Evolutionary conservation across 768 basidiomycete species (phyloP).

Genomic region (Pilatotrama ljubarskyi): DNA sequence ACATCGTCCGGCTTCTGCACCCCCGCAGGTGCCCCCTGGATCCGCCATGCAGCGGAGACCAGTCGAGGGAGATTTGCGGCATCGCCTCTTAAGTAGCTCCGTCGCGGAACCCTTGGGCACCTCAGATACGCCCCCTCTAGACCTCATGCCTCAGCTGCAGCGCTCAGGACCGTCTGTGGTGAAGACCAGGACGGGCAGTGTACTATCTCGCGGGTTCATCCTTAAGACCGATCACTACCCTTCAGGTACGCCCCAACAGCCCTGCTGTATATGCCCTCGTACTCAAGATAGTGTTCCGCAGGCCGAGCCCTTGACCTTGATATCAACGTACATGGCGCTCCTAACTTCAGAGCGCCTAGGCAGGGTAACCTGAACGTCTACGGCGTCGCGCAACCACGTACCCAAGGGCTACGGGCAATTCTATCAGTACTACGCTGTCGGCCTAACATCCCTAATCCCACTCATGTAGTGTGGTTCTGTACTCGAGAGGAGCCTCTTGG

Average conservation of each 20-base stretch:
- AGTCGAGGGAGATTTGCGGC: slow-evolving; percentile 17
- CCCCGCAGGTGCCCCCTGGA: slow-evolving; percentile 15
- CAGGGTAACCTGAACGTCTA: slow-evolving; percentile 85
- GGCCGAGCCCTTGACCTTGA: slow-evolving; percentile 90
- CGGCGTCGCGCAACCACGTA: slow-evolving; percentile 93
- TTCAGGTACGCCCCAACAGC: slow-evolving; percentile 44
- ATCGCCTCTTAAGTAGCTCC: slow-evolving; percentile 18
- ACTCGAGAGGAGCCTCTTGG: slow-evolving; percentile 95
- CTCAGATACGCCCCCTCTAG: slow-evolving; percentile 40
- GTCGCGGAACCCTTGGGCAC: not conserved
- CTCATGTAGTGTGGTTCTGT: slow-evolving; percentile 92
- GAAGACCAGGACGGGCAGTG: slow-evolving; percentile 80
- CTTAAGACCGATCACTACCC: slow-evolving; percentile 93
- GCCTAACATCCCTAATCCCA: slow-evolving; percentile 60
- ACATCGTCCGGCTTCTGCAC: slow-evolving; percentile 15
- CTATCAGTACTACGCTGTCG: slow-evolving; percentile 79
- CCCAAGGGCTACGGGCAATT: slow-evolving; percentile 88
- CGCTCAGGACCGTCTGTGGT: slow-evolving; percentile 74
- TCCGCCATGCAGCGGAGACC: slow-evolving; percentile 3
- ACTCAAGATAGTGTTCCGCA: slow-evolving; percentile 30
- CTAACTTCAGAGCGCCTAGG: slow-evolving; percentile 88
- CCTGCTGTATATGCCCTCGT: too few species aligned
- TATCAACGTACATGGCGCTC: slow-evolving; percentile 89
- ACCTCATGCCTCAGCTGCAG: slow-evolving; percentile 62
- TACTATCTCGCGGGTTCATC: slow-evolving; percentile 86